Base-by-base conservation (phyloP, 179 eudicot species). In the Pouteria campechiana region DNA sequence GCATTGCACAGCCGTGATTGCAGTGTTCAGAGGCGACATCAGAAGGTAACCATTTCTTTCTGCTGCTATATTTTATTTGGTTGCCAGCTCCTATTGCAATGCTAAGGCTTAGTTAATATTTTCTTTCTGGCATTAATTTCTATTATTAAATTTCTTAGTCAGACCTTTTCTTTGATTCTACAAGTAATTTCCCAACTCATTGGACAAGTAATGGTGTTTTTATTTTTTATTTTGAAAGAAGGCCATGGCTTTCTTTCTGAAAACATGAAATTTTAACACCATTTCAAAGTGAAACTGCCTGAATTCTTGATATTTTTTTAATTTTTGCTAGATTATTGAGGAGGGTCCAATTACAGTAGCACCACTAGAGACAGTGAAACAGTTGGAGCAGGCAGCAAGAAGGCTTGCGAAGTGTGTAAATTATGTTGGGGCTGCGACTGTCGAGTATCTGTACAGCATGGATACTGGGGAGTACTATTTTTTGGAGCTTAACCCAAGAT, bases 1-100 rank as follows among this genome's bases (percentile, higher is more conserved):
- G 99, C 99, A 60, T 74, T 92, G 74, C 99, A 92, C 50, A 92
- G 99, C 43, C 94, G 99, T 42, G 99, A 92, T 50, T 92, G 99
- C 60, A 92, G 99, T 78, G 83, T 92, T 40, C 99, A 92, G 58
- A 83, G 99, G 52, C 74, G 99, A 53, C 99, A 92, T 55, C 99
- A 92, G 45, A 92, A 92, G 86, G 99, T 88, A 55, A 46, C 49
- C 35, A 50, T 10, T n/a, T n/a, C n/a, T n/a, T n/a, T n/a, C n/a
- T n/a, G n/a, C n/a, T n/a, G n/a, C n/a, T n/a, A n/a, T n/a, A n/a
- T n/a, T n/a, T n/a, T n/a, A n/a, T n/a, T n/a, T n/a, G n/a, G n/a
- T n/a, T n/a, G n/a, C n/a, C n/a, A n/a, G n/a, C n/a, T n/a, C n/a
- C n/a, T n/a, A n/a, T n/a, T n/a, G n/a, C n/a, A n/a, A n/a, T n/a